Evolutionary conservation across 805 yeast genomes (phyloP).

Genomic region (Wickerhamomyces bovis): DNA sequence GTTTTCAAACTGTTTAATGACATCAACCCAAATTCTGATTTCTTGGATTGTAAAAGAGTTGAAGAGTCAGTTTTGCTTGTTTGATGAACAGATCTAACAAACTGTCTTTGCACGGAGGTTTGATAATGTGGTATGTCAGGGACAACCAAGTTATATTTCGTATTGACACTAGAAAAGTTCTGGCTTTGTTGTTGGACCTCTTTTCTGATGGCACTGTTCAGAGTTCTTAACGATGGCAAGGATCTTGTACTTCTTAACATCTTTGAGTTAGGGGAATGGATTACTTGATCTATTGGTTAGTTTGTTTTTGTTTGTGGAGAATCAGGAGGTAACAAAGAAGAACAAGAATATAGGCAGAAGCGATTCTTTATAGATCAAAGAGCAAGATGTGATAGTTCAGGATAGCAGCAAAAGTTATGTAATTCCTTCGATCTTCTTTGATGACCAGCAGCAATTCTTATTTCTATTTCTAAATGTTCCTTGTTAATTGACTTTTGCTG

Average conservation of each 20-base stretch:
- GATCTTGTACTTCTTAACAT: slow-evolving; percentile 27
- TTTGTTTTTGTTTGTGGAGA: background rate
- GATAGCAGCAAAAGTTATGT: too few species aligned
- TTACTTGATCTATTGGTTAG: background rate
- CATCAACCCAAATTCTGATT: slow-evolving; percentile 31
- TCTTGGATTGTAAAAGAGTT: slow-evolving; percentile 19
- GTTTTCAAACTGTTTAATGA: slow-evolving; percentile 47
- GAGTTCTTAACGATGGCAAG: slow-evolving; percentile 20
- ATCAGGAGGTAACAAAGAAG: too few species aligned
- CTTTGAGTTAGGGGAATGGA: background rate
- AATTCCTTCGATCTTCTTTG: too few species aligned
- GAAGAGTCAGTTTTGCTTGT: slow-evolving; percentile 24
- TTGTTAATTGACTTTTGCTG: too few species aligned
- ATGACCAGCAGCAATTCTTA: too few species aligned
- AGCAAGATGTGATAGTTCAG: background rate
- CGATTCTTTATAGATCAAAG: too few species aligned
- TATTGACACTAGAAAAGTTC: slow-evolving; percentile 5
- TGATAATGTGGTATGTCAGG: slow-evolving; percentile 21
- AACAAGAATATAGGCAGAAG: too few species aligned
- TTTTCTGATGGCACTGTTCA: slow-evolving; percentile 7
- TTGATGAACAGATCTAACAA: slow-evolving; percentile 25
- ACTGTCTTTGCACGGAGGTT: slow-evolving; percentile 7
- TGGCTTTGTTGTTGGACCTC: slow-evolving; percentile 10
- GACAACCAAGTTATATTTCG: slow-evolving; percentile 16
- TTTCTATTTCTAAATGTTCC: too few species aligned